Evolutionary conservation across 2,329 filamentous ascomycete genomes (phyloP), one percentile per base, ranked within the genome.

Genomic region (Pyrenophora seminiperda): DNA sequence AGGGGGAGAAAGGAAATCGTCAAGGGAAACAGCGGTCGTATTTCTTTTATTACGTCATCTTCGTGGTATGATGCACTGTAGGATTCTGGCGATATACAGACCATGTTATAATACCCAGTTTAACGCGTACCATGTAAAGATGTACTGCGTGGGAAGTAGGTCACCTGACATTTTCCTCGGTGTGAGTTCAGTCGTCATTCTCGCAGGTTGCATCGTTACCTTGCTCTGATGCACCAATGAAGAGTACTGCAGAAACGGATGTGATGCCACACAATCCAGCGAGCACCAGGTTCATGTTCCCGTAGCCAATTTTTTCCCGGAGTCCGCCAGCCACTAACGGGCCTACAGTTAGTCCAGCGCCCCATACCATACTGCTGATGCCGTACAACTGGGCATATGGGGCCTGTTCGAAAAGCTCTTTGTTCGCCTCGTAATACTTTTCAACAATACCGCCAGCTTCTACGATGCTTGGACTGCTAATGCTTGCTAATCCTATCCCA

Each of bases 331-430:
- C 80, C 41, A 83, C 66, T 11, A 86, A 63, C 0, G 85, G 85
- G 0, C 86, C 86, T 5, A 86, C 44, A 0, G 83, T 81, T 42
- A 87, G 69, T 0, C 86, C 85, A 0, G 75, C 70, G 51, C 80
- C 81, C 66, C 85, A 87, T 0, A 83, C 77, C 76, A 87, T 79
- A n/a, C 79, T 83, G 59, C 83, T 85, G 50, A 88, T 73, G 2
- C 82, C 84, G 64, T 87, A 88, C 0, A 87, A 74, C 67, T 88
- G 85, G 2, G 84, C 84, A 62, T 86, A 86, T 0, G 84, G 84
- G 0, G 81, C 81, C 4, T 80, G 74, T 1, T 82, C 36, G 56
- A 86, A 86, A 41, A 82, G 73, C 0, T 76, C 77, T 1, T 75
- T 75, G 47, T 86, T 86, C 1, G 77, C 78, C 37, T 77, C 73